Conservation (phyloP, 192 early-diverging fungal genomes). For the Entomortierella chlamydospora region DNA sequence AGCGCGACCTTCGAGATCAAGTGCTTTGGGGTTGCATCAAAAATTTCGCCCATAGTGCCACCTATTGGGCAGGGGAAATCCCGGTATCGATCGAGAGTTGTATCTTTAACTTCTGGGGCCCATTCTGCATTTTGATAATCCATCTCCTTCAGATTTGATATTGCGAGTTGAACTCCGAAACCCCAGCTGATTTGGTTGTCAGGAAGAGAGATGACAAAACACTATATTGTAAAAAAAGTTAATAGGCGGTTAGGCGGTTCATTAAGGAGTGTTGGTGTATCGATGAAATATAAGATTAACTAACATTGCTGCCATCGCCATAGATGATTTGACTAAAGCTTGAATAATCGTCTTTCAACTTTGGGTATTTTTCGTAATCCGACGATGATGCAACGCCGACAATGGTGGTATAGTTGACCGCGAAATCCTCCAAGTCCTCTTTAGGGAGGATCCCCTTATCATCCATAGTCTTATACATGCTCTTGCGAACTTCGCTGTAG, state of each 20-base stretch:
- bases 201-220: neutral
- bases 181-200: slow-evolving; percentile 1
- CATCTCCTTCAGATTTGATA: too few relatives aligned
- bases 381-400: neutral
- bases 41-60: too few relatives aligned
- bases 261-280: too few relatives aligned
- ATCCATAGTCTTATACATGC: neutral
- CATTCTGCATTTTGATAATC: too few relatives aligned
- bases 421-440: neutral
- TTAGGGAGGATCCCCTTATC: neutral
- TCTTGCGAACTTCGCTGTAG: too few relatives aligned
- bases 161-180: too few relatives aligned
- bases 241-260: too few relatives aligned
- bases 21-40: too few relatives aligned
- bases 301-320: neutral
- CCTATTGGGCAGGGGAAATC: too few relatives aligned
- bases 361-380: neutral
- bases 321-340: neutral
- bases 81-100: too few relatives aligned
- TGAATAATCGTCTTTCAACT: neutral
- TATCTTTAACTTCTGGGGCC: too few relatives aligned
- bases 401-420: neutral
- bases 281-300: neutral
- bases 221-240: neutral
- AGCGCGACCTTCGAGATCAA: too few relatives aligned